Evolutionary conservation across 2,329 filamentous ascomycete genomes (phyloP).

Genomic region (Penicillium crustosum): DNA sequence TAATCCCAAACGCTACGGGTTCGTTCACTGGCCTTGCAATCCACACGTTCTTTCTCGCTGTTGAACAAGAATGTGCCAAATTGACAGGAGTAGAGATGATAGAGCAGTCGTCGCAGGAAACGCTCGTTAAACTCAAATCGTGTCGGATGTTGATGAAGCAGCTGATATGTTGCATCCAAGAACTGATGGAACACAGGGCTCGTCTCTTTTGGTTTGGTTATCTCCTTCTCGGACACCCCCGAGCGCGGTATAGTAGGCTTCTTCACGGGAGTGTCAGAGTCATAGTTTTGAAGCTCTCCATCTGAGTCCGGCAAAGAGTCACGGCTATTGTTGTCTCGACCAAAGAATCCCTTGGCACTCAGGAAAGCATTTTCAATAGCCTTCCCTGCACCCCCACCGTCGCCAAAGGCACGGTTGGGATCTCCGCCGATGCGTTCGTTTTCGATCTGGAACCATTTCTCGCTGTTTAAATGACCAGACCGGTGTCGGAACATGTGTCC

Average conservation of each 20-base stretch:
- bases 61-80: slow-evolving; percentile 97
- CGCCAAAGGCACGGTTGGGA: slow-evolving; percentile 41
- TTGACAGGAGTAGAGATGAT: slow-evolving; percentile 93
- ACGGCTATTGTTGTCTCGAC: slow-evolving; percentile 69
- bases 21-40: slow-evolving; percentile 65
- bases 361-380: slow-evolving; percentile 82
- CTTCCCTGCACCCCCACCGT: slow-evolving; percentile 57
- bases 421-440: slow-evolving; percentile 70
- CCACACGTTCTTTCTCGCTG: slow-evolving; percentile 81
- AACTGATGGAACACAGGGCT: slow-evolving; percentile 98
- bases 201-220: slow-evolving; percentile 79
- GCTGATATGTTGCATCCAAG: slow-evolving; percentile 88
- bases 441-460: slow-evolving; percentile 91
- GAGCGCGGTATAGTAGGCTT: slow-evolving; percentile 37
- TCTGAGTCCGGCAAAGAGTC: slow-evolving; percentile 65
- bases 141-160: slow-evolving; percentile 78
- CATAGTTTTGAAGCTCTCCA: slow-evolving; percentile 50
- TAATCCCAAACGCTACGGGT: slow-evolving; percentile 95
- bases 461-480: slow-evolving; percentile 81
- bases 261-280: slow-evolving; percentile 46
- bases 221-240: slow-evolving; percentile 57
- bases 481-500: slow-evolving; percentile 96
- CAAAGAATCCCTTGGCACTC: slow-evolving; percentile 87
- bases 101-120: slow-evolving; percentile 82
- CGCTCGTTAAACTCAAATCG: slow-evolving; percentile 97